A percentile compares a stretch with the other conserved stretches of the same genome.
These are phyloP conservation scores for Heterobasidion irregulare DNA, from an alignment of 1,284 basidiomycete species.

Conservation along the genomic window DNA sequence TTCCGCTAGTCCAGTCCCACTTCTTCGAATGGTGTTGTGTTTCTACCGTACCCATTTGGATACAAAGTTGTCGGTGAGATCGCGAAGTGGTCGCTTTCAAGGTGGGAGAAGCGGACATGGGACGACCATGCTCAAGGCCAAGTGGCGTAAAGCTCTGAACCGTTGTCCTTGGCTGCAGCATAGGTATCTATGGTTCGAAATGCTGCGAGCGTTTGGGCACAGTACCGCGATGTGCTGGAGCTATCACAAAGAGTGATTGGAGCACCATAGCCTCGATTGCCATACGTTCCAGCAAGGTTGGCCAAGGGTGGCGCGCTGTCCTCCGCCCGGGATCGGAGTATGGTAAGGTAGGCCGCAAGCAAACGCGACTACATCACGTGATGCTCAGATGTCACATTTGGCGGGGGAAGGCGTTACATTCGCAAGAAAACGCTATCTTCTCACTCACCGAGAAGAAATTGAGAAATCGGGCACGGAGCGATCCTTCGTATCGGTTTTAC, in stretches of 20 bases:
- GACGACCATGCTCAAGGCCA: constrained; percentile 16
- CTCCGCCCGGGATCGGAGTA: background rate
- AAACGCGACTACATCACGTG: too few relatives aligned
- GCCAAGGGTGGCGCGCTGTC: too few relatives aligned
- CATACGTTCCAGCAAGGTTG: constrained; percentile 5
- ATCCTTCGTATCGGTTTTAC: too few relatives aligned
- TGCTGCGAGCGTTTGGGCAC: background rate
- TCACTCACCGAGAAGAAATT: too few relatives aligned
- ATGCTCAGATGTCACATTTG: too few relatives aligned
- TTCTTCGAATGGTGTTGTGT: constrained; percentile 16
- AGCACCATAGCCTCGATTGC: constrained; percentile 2
- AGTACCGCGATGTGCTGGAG: constrained; percentile 6
- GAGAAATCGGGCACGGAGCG: too few relatives aligned
- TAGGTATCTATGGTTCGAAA: background rate
- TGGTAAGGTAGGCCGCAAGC: too few relatives aligned
- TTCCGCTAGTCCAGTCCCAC: constrained; percentile 7
- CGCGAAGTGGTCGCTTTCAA: constrained; percentile 12
- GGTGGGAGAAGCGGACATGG: constrained; percentile 16
- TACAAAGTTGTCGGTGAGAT: constrained; percentile 14
- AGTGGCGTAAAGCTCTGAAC: constrained; percentile 11
- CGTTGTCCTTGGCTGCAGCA: background rate
- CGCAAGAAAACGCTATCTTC: too few relatives aligned
- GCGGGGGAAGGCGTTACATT: too few relatives aligned
- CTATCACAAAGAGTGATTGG: constrained; percentile 4
- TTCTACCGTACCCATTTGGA: constrained; percentile 17